Evolutionary conservation across 2,329 filamentous ascomycete species (phyloP).

Genomic region (Alternaria brassicae): DNA sequence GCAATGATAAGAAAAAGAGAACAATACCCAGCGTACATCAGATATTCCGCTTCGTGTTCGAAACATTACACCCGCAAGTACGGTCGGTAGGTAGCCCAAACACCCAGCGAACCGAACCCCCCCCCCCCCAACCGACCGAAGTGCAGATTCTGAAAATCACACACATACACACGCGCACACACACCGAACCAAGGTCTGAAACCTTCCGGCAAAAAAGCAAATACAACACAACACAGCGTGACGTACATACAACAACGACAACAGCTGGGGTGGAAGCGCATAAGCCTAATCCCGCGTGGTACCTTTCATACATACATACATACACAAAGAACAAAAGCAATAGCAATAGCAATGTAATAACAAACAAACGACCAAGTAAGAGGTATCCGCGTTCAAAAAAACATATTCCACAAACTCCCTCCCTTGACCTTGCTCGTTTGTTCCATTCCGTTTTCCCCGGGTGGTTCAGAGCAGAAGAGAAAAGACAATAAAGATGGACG

Average conservation of each 20-base stretch:
- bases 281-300: slow-evolving; percentile 6
- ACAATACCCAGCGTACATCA: background rate
- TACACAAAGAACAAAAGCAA: slow-evolving; percentile 27
- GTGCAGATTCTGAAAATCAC: no score
- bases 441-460: slow-evolving; percentile 13
- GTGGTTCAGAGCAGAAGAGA: slow-evolving; percentile 27
- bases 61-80: slow-evolving; percentile 19
- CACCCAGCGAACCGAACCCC: background rate
- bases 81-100: slow-evolving; percentile 2
- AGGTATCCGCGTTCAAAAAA: slow-evolving; percentile 42
- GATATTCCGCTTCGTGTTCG: slow-evolving; percentile 5
- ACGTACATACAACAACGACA: slow-evolving; percentile 1
- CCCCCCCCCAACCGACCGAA: background rate
- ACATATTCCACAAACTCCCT: slow-evolving; percentile 15
- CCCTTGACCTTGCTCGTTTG: background rate
- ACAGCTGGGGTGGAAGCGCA: slow-evolving; percentile 13
- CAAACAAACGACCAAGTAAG: background rate
- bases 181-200: background rate
- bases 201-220: background rate
- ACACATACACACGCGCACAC: no score
- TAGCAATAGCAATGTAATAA: background rate
- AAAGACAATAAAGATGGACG: slow-evolving; percentile 23
- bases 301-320: slow-evolving; percentile 34
- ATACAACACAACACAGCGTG: no score
- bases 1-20: background rate